A percentile compares a stretch with the other conserved stretches of the same genome.
These are phyloP conservation scores for Laguncularia racemosa DNA, from an alignment of 345 rosid genomes.

Conservation along the genomic window DNA sequence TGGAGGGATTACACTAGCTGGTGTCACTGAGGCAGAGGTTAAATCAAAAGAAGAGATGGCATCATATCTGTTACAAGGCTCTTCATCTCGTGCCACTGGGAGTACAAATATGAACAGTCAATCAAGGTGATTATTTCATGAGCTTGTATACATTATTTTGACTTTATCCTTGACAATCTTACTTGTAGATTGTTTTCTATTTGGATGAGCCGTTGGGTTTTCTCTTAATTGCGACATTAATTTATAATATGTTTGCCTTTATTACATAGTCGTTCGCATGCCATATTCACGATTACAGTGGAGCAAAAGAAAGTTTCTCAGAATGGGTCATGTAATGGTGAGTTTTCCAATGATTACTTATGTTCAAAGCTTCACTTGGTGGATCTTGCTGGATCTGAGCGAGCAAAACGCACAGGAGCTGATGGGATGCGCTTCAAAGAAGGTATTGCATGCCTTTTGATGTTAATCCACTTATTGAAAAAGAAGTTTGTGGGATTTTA, in stretches of 20 bases:
- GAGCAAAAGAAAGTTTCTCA: constrained; percentile 74
- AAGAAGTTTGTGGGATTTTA: too few species aligned
- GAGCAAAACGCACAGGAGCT: constrained; percentile 95
- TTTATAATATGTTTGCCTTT: background rate
- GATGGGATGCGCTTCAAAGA: constrained; percentile 97
- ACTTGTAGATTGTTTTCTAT: too few species aligned
- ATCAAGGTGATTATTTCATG: constrained; percentile 50
- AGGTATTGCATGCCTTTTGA: constrained; percentile 33
- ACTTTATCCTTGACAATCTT: too few species aligned
- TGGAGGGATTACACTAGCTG: constrained; percentile 95
- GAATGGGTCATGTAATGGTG: constrained; percentile 29
- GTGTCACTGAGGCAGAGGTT: constrained; percentile 91
- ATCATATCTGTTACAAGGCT: constrained; percentile 61
- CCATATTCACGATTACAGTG: constrained; percentile 85
- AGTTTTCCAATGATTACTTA: constrained; percentile 65
- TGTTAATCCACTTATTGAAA: too few species aligned
- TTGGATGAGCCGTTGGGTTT: too few species aligned
- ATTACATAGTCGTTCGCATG: constrained; percentile 82
- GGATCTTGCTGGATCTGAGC: constrained; percentile 94
- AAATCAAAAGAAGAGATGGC: constrained; percentile 88
- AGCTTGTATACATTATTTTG: background rate
- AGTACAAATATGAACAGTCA: constrained; percentile 98
- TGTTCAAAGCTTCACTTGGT: constrained; percentile 91
- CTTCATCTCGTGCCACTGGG: constrained; percentile 82
- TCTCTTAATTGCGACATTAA: too few species aligned